phyloP scores from a whole-genome alignment of 2,329 filamentous ascomycete genomes.

The Neoascochyta sp. region DNA sequence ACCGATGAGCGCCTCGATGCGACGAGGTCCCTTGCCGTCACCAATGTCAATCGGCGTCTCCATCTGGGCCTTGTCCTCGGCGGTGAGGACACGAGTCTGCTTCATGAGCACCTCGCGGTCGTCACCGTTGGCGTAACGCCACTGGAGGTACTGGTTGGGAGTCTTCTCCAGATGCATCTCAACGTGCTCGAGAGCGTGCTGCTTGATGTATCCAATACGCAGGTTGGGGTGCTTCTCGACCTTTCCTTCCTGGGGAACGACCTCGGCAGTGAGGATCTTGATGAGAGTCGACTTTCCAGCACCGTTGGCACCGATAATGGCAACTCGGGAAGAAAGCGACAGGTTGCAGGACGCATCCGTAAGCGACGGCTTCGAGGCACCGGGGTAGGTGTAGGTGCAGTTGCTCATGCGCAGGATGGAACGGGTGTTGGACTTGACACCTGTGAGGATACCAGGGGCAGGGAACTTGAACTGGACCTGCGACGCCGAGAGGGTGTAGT shows the following conservation, averaged over 20 bases:
- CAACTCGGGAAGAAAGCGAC: slow-evolving; percentile 83
- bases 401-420: slow-evolving; percentile 94
- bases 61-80: slow-evolving; percentile 84
- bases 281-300: slow-evolving; percentile 98
- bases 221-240: slow-evolving; percentile 99
- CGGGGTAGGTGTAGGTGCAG: slow-evolving; percentile 91
- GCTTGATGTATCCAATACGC: slow-evolving; percentile 99
- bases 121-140: slow-evolving; percentile 95
- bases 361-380: slow-evolving; percentile 80
- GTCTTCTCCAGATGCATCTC: slow-evolving; percentile 99
- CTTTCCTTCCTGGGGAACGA: slow-evolving; percentile 74
- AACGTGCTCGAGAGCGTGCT: slow-evolving; percentile 97
- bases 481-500: slow-evolving; percentile 89
- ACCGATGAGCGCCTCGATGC: slow-evolving; percentile 86
- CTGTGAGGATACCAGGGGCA: slow-evolving; percentile 85
- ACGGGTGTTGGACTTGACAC: slow-evolving; percentile 91
- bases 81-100: slow-evolving; percentile 86
- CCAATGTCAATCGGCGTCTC: slow-evolving; percentile 81
- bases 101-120: slow-evolving; percentile 97
- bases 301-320: slow-evolving; percentile 96
- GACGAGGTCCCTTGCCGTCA: slow-evolving; percentile 72
- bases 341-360: slow-evolving; percentile 82
- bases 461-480: slow-evolving; percentile 98
- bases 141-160: slow-evolving; percentile 97
- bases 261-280: slow-evolving; percentile 92